Evolutionary conservation across 345 rosid genomes (phyloP).

Genomic region (Erucastrum elatum): DNA sequence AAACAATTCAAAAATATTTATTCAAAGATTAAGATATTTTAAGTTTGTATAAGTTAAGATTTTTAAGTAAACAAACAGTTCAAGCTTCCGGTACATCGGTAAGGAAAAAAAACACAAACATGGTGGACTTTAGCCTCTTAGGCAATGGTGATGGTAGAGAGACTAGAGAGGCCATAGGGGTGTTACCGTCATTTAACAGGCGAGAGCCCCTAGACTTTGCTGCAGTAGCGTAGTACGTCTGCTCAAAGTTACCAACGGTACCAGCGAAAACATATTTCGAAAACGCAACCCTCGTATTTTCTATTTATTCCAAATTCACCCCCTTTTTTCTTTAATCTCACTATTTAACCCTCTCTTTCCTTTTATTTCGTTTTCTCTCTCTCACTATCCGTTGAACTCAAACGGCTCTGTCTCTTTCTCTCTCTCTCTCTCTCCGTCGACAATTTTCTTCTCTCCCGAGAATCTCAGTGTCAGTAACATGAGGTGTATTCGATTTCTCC

Average conservation of each 20-base stretch:
- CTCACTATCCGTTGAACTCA: slow-evolving; percentile 66
- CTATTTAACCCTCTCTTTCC: neutral
- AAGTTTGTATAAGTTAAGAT: neutral
- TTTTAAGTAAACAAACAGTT: neutral
- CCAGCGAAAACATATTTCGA: neutral
- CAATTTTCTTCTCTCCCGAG: neutral
- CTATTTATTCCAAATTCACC: slow-evolving; percentile 23
- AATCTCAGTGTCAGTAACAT: slow-evolving; percentile 44
- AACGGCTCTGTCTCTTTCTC: slow-evolving; percentile 48
- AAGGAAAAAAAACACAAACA: neutral
- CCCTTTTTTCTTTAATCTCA: slow-evolving; percentile 13
- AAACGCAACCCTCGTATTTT: slow-evolving; percentile 32
- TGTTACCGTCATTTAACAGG: slow-evolving; percentile 29
- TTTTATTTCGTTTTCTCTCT: slow-evolving; percentile 3
- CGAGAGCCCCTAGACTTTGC: slow-evolving; percentile 24
- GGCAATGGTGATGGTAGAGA: slow-evolving; percentile 3
- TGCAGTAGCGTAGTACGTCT: slow-evolving; percentile 30
- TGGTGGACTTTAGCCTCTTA: neutral
- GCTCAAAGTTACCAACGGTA: slow-evolving; percentile 33
- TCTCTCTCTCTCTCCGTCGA: slow-evolving; percentile 7
- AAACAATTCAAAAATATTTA: neutral
- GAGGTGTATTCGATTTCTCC: slow-evolving; percentile 55
- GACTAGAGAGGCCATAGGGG: slow-evolving; percentile 20
- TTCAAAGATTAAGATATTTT: neutral
- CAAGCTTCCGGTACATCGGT: slow-evolving; percentile 2